Percentiles rank a stretch among this genome's conserved stretches.
These are phyloP conservation scores for Penicillium brevicompactum DNA, from an alignment of 2,329 filamentous ascomycete species.

Conservation along the genomic window DNA sequence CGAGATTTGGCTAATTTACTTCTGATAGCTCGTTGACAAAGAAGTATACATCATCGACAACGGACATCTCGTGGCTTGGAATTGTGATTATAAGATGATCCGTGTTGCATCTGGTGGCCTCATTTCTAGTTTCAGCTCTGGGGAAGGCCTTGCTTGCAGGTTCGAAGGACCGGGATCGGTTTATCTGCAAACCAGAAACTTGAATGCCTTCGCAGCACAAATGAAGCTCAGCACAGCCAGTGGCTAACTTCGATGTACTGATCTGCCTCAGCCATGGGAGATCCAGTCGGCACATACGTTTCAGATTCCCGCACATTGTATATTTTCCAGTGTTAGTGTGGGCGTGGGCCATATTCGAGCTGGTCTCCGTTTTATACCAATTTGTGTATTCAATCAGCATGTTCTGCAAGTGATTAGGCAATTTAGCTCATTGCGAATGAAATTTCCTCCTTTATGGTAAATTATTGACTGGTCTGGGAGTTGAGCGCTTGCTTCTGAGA, in stretches of 20 bases:
- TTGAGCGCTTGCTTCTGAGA: no score
- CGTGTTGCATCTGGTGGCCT: constrained; percentile 88
- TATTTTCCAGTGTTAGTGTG: neutral
- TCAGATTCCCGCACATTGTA: neutral
- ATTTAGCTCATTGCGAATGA: neutral
- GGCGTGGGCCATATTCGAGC: neutral
- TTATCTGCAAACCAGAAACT: constrained; percentile 89
- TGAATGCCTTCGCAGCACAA: constrained; percentile 62
- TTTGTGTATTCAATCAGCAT: neutral
- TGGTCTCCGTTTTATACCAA: constrained; percentile 1
- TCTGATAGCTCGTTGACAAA: constrained; percentile 52
- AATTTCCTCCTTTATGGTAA: neutral
- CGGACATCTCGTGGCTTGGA: constrained; percentile 94
- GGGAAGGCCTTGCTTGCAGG: constrained; percentile 90
- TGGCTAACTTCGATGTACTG: constrained; percentile 11
- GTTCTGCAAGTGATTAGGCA: neutral
- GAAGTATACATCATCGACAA: constrained; percentile 94
- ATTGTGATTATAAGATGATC: constrained; percentile 89
- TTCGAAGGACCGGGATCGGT: constrained; percentile 89
- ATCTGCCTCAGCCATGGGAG: neutral
- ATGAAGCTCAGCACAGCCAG: constrained; percentile 46
- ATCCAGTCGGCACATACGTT: neutral
- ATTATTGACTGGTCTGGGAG: no score
- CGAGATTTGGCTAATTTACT: neutral
- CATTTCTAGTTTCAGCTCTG: constrained; percentile 79